Evolutionary conservation across 2,329 filamentous ascomycete genomes (phyloP).

Genomic region (Aureobasidium sp.): DNA sequence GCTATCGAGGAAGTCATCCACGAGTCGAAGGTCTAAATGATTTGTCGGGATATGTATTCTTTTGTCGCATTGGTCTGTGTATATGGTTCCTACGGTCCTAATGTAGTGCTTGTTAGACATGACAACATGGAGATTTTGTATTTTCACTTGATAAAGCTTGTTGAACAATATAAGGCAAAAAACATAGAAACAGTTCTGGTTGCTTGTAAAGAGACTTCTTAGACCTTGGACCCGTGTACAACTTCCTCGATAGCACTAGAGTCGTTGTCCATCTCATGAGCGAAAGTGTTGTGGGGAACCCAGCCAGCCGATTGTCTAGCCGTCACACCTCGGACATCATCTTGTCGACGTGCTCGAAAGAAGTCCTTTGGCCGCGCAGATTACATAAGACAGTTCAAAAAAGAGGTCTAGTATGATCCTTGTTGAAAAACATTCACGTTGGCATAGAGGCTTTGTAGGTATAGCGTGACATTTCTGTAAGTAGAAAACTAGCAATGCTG

Average conservation of each 20-base stretch:
- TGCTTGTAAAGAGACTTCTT: not conserved
- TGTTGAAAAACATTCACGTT: too few relatives aligned
- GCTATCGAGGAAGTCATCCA: conserved; percentile 15
- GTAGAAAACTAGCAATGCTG: too few relatives aligned
- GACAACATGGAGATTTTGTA: too few relatives aligned
- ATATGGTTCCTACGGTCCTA: too few relatives aligned
- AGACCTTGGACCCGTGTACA: conserved; percentile 15
- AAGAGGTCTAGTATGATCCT: too few relatives aligned
- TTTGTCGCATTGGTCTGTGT: too few relatives aligned
- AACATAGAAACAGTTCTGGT: not conserved
- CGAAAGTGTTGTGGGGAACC: conserved; percentile 27
- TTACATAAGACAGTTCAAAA: too few relatives aligned
- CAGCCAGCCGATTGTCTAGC: conserved; percentile 34
- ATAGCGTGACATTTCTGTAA: too few relatives aligned
- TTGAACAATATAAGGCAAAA: conserved; percentile 1
- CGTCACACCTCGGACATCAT: conserved; percentile 43
- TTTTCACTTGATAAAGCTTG: not conserved
- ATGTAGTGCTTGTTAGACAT: too few relatives aligned
- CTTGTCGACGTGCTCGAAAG: conserved; percentile 32
- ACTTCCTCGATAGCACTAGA: conserved; percentile 15
- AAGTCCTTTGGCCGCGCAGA: conserved; percentile 34
- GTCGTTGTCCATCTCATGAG: conserved; percentile 21
- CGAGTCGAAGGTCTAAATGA: conserved; percentile 17
- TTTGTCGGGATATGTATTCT: too few relatives aligned
- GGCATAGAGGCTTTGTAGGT: too few relatives aligned